Percentiles rank a stretch among this genome's conserved stretches.
These are phyloP conservation scores for Fusarium irregulare DNA, from an alignment of 2,329 filamentous ascomycete genomes.

Conservation along the genomic window DNA sequence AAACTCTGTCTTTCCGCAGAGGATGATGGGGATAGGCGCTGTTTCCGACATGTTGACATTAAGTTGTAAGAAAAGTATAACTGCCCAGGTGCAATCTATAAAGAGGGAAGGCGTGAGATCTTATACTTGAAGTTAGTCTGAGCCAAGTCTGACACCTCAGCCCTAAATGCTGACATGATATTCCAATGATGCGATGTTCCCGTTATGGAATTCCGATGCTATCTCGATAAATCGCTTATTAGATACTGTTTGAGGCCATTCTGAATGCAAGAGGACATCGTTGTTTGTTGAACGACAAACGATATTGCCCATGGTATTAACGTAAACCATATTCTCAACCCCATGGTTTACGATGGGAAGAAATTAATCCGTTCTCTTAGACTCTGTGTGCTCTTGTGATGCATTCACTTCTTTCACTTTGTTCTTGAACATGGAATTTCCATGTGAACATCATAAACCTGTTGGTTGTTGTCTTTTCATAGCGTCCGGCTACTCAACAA, in stretches of 20 bases:
- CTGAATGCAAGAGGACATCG: background rate
- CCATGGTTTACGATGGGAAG: background rate
- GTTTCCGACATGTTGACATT: background rate
- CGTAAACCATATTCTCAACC: too few species aligned
- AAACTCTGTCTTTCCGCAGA: conserved; percentile 31
- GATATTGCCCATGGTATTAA: background rate
- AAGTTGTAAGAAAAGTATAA: background rate
- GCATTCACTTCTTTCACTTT: accelerated
- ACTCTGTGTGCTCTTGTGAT: accelerated
- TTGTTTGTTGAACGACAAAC: background rate
- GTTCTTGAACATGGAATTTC: accelerated
- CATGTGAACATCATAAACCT: background rate
- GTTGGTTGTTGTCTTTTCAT: background rate
- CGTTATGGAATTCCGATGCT: accelerated
- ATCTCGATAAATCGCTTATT: accelerated
- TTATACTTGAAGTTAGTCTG: background rate
- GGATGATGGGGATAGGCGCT: conserved; percentile 18
- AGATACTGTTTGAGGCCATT: accelerated
- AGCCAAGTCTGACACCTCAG: background rate
- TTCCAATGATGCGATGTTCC: background rate
- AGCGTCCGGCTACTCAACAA: background rate
- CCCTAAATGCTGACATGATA: conserved; percentile 1
- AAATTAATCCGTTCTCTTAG: accelerated
- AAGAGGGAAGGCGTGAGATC: accelerated
- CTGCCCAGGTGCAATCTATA: accelerated